Evolutionary conservation across 257 asterid genomes (phyloP).

Genomic region (Lithospermum erythrorhizon): DNA sequence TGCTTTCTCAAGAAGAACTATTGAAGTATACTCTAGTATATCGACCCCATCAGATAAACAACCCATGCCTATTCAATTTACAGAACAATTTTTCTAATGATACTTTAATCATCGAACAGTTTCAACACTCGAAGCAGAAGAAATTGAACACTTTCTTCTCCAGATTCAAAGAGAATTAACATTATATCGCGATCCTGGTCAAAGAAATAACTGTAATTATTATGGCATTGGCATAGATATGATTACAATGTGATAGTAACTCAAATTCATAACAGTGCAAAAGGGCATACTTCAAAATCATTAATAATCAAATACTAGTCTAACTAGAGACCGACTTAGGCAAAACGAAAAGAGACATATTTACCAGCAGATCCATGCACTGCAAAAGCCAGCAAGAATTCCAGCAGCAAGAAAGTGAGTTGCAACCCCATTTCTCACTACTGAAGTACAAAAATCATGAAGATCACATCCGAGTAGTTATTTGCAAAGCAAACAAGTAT

Average conservation of each 20-base stretch:
- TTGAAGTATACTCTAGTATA: too few relatives aligned
- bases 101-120: neutral
- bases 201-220: too few relatives aligned
- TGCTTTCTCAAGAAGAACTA: too few relatives aligned
- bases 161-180: neutral
- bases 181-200: neutral
- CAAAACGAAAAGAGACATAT: conserved; percentile 7
- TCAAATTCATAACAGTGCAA: conserved; percentile 1
- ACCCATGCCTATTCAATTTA: too few relatives aligned
- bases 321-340: neutral
- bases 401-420: conserved; percentile 23
- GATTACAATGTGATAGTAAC: neutral
- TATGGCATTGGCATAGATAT: neutral
- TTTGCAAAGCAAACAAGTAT: neutral
- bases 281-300: conserved; percentile 7
- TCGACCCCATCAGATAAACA: too few relatives aligned
- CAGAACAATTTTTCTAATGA: neutral
- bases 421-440: conserved; percentile 37
- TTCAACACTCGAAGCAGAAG: too few relatives aligned
- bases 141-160: neutral
- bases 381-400: conserved; percentile 20
- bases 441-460: conserved; percentile 11
- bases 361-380: conserved; percentile 70
- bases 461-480: conserved; percentile 23
- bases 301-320: neutral